A percentile compares a stretch with the other conserved stretches of the same genome.
These are phyloP conservation scores for Didymella glomerata DNA, from an alignment of 2,329 filamentous ascomycete species.

Conservation along the genomic window DNA sequence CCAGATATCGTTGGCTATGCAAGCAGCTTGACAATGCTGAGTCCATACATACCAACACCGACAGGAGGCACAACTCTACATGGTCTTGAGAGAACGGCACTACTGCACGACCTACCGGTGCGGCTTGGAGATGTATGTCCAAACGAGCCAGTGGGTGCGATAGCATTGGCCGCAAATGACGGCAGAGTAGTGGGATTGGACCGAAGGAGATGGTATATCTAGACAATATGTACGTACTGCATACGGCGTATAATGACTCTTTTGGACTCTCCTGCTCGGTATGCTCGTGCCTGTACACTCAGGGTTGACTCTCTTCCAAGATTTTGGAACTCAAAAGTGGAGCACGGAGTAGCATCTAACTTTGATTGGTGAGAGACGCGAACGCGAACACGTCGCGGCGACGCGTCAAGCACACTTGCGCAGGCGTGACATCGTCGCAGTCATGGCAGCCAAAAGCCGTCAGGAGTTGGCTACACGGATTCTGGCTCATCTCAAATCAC, in stretches of 20 bases:
- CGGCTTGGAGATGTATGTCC: constrained; percentile 43
- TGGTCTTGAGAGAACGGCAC: constrained; percentile 34
- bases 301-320: no score
- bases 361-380: constrained; percentile 14
- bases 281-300: no score
- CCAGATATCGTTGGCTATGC: constrained; percentile 42
- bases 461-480: neutral
- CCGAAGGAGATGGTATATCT: constrained; percentile 33
- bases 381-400: neutral
- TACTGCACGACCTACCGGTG: constrained; percentile 37
- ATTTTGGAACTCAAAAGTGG: neutral
- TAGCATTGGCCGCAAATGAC: constrained; percentile 38
- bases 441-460: neutral
- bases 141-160: constrained; percentile 38
- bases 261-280: no score
- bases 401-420: constrained; percentile 4
- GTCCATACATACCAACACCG: constrained; percentile 37
- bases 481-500: neutral
- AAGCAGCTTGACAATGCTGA: constrained; percentile 35
- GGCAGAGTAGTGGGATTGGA: constrained; percentile 29
- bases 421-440: no score
- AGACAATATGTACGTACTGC: neutral
- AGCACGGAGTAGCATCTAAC: neutral
- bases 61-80: constrained; percentile 39
- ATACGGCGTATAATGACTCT: no score